These are phyloP conservation scores for Garcia nutans DNA, from an alignment of 345 rosid genomes.

Conservation along the genomic window DNA sequence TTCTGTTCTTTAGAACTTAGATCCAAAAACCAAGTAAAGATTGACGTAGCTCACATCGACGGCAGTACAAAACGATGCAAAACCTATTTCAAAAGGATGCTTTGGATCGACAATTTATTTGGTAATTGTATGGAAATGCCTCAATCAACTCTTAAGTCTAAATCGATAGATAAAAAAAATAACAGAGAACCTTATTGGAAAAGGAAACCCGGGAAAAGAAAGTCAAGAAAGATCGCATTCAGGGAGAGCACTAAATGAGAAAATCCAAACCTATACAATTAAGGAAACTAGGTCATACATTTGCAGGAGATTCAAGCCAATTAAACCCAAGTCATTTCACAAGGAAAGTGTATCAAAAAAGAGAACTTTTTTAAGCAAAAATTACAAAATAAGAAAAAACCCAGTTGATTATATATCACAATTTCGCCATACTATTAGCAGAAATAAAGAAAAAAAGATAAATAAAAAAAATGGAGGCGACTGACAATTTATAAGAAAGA, in stretches of 20 bases:
- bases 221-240: neutral
- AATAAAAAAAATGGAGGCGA: neutral
- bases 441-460: no score
- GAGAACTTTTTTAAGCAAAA: neutral
- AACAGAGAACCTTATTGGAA: neutral
- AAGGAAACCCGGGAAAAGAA: neutral
- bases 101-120: neutral
- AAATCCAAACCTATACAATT: neutral
- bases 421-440: neutral
- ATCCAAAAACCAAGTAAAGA: slow-evolving; percentile 1
- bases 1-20: neutral
- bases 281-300: neutral
- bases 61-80: neutral
- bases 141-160: neutral
- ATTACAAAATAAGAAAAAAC: neutral
- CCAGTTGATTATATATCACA: neutral
- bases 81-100: neutral
- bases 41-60: neutral
- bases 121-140: neutral
- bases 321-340: slow-evolving; percentile 4
- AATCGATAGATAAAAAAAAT: no score
- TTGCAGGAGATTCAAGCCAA: neutral
- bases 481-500: neutral
- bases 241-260: neutral
- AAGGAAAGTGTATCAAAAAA: neutral